Evolutionary conservation across 805 yeast species (phyloP).

Genomic region (Torulaspora quercuum): DNA sequence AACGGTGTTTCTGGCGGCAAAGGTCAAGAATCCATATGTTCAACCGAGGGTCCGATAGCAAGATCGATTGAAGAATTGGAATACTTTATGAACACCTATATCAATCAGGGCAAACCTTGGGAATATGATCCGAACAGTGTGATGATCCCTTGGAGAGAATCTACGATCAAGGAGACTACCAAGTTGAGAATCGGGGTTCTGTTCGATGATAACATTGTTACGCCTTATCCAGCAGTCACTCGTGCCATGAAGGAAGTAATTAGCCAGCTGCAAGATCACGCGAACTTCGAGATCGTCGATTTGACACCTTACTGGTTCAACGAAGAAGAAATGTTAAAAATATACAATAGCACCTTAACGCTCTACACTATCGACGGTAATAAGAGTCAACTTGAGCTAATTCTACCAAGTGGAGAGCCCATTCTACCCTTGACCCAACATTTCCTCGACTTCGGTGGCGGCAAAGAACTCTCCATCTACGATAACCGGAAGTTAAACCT

Average conservation of each 20-base stretch:
- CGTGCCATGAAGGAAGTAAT: slow-evolving; percentile 55
- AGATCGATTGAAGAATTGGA: slow-evolving; percentile 65
- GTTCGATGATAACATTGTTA: slow-evolving; percentile 62
- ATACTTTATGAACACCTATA: slow-evolving; percentile 58
- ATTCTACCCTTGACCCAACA: slow-evolving; percentile 59
- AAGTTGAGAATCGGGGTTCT: slow-evolving; percentile 57
- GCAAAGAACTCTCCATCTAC: slow-evolving; percentile 45
- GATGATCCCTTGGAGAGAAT: slow-evolving; percentile 41
- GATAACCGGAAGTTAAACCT: slow-evolving; percentile 56
- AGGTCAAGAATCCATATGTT: slow-evolving; percentile 63
- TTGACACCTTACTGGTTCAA: slow-evolving; percentile 28
- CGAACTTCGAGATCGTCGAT: slow-evolving; percentile 58
- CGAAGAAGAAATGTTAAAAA: slow-evolving; percentile 23
- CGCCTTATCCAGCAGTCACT: slow-evolving; percentile 61
- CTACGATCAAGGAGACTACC: slow-evolving; percentile 33
- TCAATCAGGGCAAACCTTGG: slow-evolving; percentile 67
- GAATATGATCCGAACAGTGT: slow-evolving; percentile 38
- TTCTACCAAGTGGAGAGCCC: slow-evolving; percentile 68
- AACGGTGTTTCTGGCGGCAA: slow-evolving; percentile 50
- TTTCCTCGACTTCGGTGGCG: slow-evolving; percentile 56
- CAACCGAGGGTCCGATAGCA: slow-evolving; percentile 68
- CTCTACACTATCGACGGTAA: slow-evolving; percentile 70
- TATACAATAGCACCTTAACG: slow-evolving; percentile 21
- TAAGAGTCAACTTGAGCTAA: slow-evolving; percentile 47
- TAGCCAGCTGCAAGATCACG: slow-evolving; percentile 49